A percentile compares a stretch with the other conserved stretches of the same genome.
phyloP scores from a whole-genome alignment of 352 stramenopile genomes.

The Phytophthora vignae region DNA sequence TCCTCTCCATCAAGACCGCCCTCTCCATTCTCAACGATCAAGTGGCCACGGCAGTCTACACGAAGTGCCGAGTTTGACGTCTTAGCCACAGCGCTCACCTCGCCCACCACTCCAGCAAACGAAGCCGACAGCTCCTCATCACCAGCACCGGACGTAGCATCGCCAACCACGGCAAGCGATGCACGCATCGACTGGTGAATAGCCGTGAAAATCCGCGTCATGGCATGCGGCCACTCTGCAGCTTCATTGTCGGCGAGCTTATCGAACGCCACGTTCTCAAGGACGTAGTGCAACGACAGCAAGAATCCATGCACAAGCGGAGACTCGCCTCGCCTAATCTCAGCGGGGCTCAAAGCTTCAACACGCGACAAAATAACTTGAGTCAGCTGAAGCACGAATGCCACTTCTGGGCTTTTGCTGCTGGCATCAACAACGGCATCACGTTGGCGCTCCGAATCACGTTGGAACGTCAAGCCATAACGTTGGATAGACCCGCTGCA shows the following conservation, averaged over 20 bases:
- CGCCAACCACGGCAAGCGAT: constrained; percentile 75
- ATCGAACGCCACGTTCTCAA: constrained; percentile 68
- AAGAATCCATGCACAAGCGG: constrained; percentile 82
- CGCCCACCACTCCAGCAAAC: constrained; percentile 69
- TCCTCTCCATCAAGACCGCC: constrained; percentile 41
- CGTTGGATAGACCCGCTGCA: constrained; percentile 58
- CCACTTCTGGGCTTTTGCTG: constrained; percentile 37
- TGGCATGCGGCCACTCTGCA: constrained; percentile 52
- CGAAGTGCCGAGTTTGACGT: constrained; percentile 61
- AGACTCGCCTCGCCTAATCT: constrained; percentile 55
- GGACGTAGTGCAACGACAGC: constrained; percentile 77
- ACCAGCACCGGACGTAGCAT: constrained; percentile 72
- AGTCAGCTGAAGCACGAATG: constrained; percentile 69
- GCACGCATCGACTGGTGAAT: constrained; percentile 71
- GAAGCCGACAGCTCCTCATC: constrained; percentile 70
- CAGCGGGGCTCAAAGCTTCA: constrained; percentile 31
- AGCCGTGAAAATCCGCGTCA: constrained; percentile 58
- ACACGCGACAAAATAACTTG: constrained; percentile 58
- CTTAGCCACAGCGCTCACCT: constrained; percentile 67
- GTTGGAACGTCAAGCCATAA: constrained; percentile 47
- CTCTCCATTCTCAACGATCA: constrained; percentile 66
- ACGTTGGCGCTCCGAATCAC: constrained; percentile 1
- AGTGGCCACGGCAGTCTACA: constrained; percentile 83
- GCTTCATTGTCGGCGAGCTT: constrained; percentile 31
- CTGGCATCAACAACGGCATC: constrained; percentile 5